A percentile compares a stretch with the other conserved stretches of the same genome.
phyloP scores from a whole-genome alignment of 1,139 yeast species.

The Geotrichum candidum region DNA sequence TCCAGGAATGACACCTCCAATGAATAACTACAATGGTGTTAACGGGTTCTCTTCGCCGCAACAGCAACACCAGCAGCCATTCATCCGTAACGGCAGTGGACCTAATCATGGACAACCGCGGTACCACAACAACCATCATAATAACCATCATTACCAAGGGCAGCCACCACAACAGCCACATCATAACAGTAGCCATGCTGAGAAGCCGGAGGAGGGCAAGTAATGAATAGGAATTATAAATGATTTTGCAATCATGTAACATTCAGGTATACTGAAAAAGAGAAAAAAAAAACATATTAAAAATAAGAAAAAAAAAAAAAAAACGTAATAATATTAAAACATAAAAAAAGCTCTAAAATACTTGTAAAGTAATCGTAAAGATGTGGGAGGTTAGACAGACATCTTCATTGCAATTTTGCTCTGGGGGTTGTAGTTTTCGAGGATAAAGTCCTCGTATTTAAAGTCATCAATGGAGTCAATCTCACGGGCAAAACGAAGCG shows the following conservation, averaged over 20 bases:
- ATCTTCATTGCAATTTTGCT: constrained; percentile 81
- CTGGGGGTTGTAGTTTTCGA: constrained; percentile 73
- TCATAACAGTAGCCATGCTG: neutral
- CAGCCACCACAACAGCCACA: neutral
- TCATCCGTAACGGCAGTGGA: neutral
- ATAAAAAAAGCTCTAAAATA: neutral
- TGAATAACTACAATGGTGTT: constrained; percentile 1
- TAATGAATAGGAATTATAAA: neutral
- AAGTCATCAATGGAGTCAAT: constrained; percentile 79
- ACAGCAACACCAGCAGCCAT: constrained; percentile 14
- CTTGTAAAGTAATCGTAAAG: neutral
- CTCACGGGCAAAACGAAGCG: constrained; percentile 58
- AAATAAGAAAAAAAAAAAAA: neutral
- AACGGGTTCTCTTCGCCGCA: constrained; percentile 12
- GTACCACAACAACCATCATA: neutral
- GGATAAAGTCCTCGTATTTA: constrained; percentile 77
- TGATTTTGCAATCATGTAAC: neutral
- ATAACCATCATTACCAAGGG: neutral
- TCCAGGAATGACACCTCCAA: constrained; percentile 10
- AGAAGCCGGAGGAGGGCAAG: neutral
- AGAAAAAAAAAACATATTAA: neutral
- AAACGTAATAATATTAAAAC: neutral
- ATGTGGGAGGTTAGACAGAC: constrained; percentile 43
- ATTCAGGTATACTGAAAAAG: neutral
- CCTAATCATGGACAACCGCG: neutral